Base-by-base conservation (phyloP, 441 rosid genomes). In the Bruguiera hainesii region DNA sequence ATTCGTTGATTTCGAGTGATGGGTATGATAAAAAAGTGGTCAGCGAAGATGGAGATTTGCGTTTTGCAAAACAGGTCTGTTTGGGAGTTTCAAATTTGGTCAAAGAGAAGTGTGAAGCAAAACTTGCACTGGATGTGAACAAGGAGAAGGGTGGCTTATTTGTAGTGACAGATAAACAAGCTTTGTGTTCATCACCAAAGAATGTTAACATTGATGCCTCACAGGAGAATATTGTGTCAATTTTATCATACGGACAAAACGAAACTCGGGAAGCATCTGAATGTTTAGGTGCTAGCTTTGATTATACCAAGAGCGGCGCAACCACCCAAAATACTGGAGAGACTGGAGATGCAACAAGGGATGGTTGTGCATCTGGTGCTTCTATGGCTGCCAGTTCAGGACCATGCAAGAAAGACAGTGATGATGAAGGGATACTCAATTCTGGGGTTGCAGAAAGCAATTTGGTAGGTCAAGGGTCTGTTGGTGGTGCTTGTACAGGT, bases 11-110 rank as follows among this genome's bases (percentile, higher is more conserved):
- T 82, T 63, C 72, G 1, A 82, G 72, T 19, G 81, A 76, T 70
- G 69, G 72, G 59, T 42, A 62, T 67, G 76, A 64, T 46, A 78
- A 76, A 25, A 53, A 63, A 10, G n/a, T 63, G 19, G 72, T 42
- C 3, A 61, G 33, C 48, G 79, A 75, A 52, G 65, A 63, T 49
- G 68, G 71, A 23, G 79, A 85, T 33, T 77, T 77, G 1, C 59
- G 39, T 35, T 79, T 77, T 49, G 76, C 81, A 0, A 83, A 85
- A 76, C 79, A 76, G 68, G 69, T 76, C 10, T 66, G 87, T 64
- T 64, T 79, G 72, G 89, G 85, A 74, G 86, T 81, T 20, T 88
- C 85, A 66, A 87, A 76, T 67, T 59, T 72, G 68, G 80, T 79
- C 31, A 69, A 76, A 60, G 83, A 79, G 76, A 84, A 76, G 64